Conservation (phyloP, 2,329 filamentous ascomycete species). For the Microdochium nivale region DNA sequence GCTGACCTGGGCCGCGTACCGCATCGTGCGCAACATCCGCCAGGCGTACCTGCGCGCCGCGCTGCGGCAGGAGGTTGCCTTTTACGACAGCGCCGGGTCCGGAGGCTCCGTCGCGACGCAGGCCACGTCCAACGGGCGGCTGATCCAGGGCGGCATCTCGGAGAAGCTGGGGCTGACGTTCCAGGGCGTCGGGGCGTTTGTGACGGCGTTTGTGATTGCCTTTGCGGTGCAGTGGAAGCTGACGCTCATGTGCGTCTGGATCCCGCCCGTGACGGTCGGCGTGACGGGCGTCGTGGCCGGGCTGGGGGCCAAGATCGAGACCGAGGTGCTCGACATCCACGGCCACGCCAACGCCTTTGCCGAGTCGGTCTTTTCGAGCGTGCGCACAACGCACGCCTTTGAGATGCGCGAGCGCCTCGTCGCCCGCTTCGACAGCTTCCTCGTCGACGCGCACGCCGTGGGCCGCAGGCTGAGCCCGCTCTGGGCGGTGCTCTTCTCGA, state of each 20-base stretch:
- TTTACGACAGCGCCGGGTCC: conserved; percentile 24
- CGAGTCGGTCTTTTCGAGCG: conserved; percentile 26
- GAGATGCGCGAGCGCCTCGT: conserved; percentile 28
- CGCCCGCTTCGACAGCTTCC: conserved; percentile 27
- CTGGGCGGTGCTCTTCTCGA: conserved; percentile 27
- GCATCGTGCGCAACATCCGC: conserved; percentile 28
- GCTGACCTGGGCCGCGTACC: conserved; percentile 32
- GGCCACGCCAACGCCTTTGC: conserved; percentile 24
- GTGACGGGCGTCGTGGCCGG: conserved; percentile 1
- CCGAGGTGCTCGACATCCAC: conserved; percentile 21
- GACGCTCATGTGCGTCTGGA: conserved; percentile 23
- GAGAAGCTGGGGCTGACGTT: conserved; percentile 30
- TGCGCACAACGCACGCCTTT: conserved; percentile 33
- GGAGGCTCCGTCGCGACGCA: conserved; percentile 23
- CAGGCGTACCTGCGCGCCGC: conserved; percentile 31
- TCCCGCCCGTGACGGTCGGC: conserved; percentile 4
- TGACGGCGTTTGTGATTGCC: conserved; percentile 28
- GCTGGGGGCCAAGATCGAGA: conserved; percentile 14
- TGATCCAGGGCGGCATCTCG: conserved; percentile 29
- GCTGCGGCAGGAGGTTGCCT: conserved; percentile 30
- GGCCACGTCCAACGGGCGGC: conserved; percentile 34
- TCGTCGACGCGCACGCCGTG: conserved; percentile 23
- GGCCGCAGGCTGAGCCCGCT: conserved; percentile 29
- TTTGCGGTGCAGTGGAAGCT: conserved; percentile 34
- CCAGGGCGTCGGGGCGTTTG: conserved; percentile 27